Base-by-base conservation (phyloP, 169 alveolate genomes). In the Plasmodium vivax region DNA sequence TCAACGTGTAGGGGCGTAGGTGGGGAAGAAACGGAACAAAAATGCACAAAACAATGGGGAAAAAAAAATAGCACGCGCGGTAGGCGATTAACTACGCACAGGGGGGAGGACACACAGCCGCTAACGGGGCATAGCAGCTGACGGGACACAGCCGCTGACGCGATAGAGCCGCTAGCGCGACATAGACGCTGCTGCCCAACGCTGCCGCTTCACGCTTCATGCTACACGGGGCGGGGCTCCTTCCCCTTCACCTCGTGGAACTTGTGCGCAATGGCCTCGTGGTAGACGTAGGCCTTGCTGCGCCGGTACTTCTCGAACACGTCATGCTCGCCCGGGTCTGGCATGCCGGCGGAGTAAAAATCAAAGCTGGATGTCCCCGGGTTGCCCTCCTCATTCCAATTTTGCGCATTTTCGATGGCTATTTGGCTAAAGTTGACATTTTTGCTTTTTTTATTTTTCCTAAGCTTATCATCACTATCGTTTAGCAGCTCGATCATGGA, bases 341-440 rank as follows among this genome's bases (percentile, higher is more conserved):
- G 41, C 41, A 27, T 62, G 34, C 77, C 82, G 27, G 47, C 32
- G 36, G 95, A 23, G 73, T 90, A 90, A n/a, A 82, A 56, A 41
- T 92, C 88, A 73, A 75, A 71, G 74, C 68, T 38, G 36, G 85
- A 43, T 34, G 62, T n/a, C 19, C 34, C 47, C 10, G 47, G 32
- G 27, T 54, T 43, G 38, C 38, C 75, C 4, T 82, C 84, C 38
- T 92, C 95, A 90, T 62, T 68, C 94, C 94, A 90, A 34, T 79
- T 80, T 80, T 90, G 94, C n/a, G 94, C 90, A 90, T 90, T 90
- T 90, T 90, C 94, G 0, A 90, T 90, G 36, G 85, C 95, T 82
- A 82, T 83, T 92, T 81, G 95, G 36, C 83, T 75, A 72, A 92
- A 92, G 30, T 72, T 83, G 72, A 83, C 92, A 41, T 92, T 73